Conservation (phyloP, 768 basidiomycete species). For the Mycena galopus region DNA sequence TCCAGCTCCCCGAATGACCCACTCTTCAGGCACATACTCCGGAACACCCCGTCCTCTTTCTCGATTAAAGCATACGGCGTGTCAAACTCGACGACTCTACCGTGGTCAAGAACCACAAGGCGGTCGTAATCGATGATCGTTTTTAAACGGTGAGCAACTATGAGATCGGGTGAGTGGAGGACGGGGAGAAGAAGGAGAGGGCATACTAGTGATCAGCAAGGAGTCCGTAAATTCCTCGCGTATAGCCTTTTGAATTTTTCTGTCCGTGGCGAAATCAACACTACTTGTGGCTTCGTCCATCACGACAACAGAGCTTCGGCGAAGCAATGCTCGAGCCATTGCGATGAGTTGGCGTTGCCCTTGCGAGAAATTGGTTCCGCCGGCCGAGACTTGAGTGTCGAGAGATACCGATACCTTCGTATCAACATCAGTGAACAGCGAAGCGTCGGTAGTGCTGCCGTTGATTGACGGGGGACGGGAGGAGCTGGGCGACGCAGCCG, state of each 20-base stretch:
- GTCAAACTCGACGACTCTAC: slow-evolving; percentile 65
- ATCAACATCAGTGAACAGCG: slow-evolving; percentile 51
- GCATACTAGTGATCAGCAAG: not conserved
- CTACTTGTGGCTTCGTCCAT: slow-evolving; percentile 2
- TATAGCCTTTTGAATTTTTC: not conserved
- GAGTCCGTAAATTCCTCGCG: not conserved
- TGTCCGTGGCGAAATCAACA: not conserved
- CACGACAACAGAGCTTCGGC: not conserved
- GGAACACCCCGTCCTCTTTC: slow-evolving; percentile 62
- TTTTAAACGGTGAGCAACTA: slow-evolving; percentile 80
- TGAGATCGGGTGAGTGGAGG: not conserved
- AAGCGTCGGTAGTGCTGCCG: slow-evolving; percentile 50
- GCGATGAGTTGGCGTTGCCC: too few species aligned
- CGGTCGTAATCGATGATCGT: slow-evolving; percentile 88
- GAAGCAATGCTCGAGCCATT: not conserved
- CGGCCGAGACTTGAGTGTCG: too few species aligned
- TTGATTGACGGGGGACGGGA: slow-evolving; percentile 59
- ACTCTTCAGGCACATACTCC: slow-evolving; percentile 64
- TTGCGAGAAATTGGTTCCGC: too few species aligned
- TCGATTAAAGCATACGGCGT: slow-evolving; percentile 64
- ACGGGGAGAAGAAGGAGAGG: too few species aligned
- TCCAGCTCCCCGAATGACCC: slow-evolving; percentile 42
- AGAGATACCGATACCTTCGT: too few species aligned
- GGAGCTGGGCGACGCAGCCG: slow-evolving; percentile 56
- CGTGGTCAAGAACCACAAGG: slow-evolving; percentile 84